Percentiles rank a stretch among this genome's conserved stretches.
Conservation (phyloP, 345 rosid species). For the Nephelium lappaceum region DNA sequence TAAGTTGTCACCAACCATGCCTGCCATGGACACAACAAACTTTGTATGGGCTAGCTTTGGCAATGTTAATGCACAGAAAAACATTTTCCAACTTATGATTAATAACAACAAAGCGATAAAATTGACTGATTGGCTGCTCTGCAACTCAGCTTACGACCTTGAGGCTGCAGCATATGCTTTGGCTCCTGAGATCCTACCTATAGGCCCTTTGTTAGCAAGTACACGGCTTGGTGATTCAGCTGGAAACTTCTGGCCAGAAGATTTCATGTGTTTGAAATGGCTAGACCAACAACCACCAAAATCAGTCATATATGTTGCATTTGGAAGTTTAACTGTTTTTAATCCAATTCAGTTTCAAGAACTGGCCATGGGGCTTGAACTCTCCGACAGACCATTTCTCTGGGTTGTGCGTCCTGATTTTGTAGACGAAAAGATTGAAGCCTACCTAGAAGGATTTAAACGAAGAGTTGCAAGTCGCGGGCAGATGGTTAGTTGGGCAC, state of each 20-base stretch:
- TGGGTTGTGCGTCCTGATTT: slow-evolving; percentile 20
- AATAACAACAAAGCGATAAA: slow-evolving; percentile 21
- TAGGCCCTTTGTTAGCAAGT: slow-evolving; percentile 31
- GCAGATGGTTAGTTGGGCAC: slow-evolving; percentile 41
- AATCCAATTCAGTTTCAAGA: slow-evolving; percentile 26
- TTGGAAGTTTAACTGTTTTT: slow-evolving; percentile 35
- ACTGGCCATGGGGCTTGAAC: slow-evolving; percentile 38
- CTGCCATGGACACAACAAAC: slow-evolving; percentile 33
- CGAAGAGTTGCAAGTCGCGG: background rate
- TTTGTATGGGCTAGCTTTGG: slow-evolving; percentile 42
- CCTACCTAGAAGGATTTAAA: slow-evolving; percentile 14
- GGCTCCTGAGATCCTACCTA: slow-evolving; percentile 14
- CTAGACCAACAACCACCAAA: slow-evolving; percentile 34
- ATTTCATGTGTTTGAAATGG: slow-evolving; percentile 36
- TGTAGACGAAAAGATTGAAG: background rate
- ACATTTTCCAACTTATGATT: background rate
- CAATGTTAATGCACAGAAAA: background rate
- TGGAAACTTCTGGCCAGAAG: slow-evolving; percentile 34
- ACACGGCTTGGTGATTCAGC: background rate
- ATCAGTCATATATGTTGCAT: slow-evolving; percentile 44
- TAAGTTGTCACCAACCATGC: slow-evolving; percentile 27
- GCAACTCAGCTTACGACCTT: slow-evolving; percentile 34
- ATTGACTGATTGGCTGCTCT: slow-evolving; percentile 43
- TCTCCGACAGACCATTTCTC: slow-evolving; percentile 17
- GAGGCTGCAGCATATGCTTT: slow-evolving; percentile 32